These are phyloP conservation scores for Phellopilus nigrolimitatus DNA, from an alignment of 1,284 basidiomycete species.

Conservation along the genomic window DNA sequence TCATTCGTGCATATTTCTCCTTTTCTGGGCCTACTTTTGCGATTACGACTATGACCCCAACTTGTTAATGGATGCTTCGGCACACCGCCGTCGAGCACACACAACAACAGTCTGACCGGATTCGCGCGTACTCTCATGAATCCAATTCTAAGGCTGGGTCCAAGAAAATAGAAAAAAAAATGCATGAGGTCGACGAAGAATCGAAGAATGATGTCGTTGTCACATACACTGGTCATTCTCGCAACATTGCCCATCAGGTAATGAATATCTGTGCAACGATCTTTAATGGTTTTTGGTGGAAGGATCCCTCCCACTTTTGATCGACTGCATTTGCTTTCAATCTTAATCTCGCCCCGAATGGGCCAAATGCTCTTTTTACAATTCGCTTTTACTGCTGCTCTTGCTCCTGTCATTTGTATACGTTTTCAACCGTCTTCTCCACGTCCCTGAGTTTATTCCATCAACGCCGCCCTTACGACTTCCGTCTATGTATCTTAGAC, in stretches of 20 bases:
- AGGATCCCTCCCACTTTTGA: too few relatives aligned
- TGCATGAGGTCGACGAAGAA: background rate
- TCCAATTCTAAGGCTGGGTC: background rate
- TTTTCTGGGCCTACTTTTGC: background rate
- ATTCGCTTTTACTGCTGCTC: background rate
- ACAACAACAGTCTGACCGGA: background rate
- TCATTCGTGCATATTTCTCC: background rate
- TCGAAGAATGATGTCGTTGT: background rate
- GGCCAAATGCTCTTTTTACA: background rate
- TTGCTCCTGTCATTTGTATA: background rate
- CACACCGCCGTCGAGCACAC: background rate
- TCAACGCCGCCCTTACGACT: conserved; percentile 17
- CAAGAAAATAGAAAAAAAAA: too few relatives aligned
- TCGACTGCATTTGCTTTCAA: too few relatives aligned
- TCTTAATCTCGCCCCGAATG: too few relatives aligned
- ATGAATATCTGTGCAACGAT: too few relatives aligned
- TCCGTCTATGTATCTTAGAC: conserved; percentile 15
- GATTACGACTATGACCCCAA: background rate
- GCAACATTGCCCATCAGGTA: too few relatives aligned
- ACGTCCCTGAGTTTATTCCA: conserved; percentile 1
- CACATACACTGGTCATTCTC: background rate
- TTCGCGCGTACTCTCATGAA: background rate
- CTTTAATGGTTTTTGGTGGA: too few relatives aligned
- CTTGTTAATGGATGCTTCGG: background rate
- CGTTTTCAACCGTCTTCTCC: conserved; percentile 1